Conservation (phyloP, 768 basidiomycete species). For the Trametes cinnabarina region DNA sequence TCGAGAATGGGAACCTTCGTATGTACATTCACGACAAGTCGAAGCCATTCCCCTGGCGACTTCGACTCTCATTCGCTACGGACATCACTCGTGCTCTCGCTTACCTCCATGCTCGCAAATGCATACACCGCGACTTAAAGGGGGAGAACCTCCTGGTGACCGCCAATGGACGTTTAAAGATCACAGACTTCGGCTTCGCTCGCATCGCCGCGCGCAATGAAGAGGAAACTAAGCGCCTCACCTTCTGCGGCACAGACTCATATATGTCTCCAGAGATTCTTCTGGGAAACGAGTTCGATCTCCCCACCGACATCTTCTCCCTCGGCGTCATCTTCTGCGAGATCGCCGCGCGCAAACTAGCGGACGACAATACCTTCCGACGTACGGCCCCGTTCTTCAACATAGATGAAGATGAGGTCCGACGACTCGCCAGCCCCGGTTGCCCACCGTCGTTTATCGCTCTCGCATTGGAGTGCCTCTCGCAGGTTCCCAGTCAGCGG, state of each 20-base stretch:
- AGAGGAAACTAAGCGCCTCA: conserved; percentile 83
- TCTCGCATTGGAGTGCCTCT: conserved; percentile 77
- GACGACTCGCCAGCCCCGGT: conserved; percentile 58
- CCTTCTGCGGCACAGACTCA: conserved; percentile 86
- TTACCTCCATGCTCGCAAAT: conserved; percentile 92
- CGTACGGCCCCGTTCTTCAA: conserved; percentile 77
- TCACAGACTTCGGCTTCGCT: conserved; percentile 98
- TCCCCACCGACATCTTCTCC: conserved; percentile 93
- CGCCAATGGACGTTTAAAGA: conserved; percentile 89
- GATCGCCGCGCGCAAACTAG: conserved; percentile 80
- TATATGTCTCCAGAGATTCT: conserved; percentile 99
- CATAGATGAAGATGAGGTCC: conserved; percentile 74
- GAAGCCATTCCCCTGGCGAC: conserved; percentile 88
- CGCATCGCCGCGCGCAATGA: conserved; percentile 90
- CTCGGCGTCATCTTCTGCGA: conserved; percentile 93
- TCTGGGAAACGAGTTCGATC: conserved; percentile 86
- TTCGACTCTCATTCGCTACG: conserved; percentile 91
- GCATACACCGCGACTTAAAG: conserved; percentile 89
- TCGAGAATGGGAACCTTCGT: conserved; percentile 89
- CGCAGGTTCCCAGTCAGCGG: conserved; percentile 59
- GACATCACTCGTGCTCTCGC: conserved; percentile 95
- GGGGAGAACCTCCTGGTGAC: conserved; percentile 98
- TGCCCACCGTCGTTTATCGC: conserved; percentile 78
- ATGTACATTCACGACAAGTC: conserved; percentile 84
- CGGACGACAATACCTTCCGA: conserved; percentile 77